Percentiles rank a stretch among this genome's conserved stretches.
These are phyloP conservation scores for Globisporangium spinosum DNA, from an alignment of 352 stramenopile species.

Conservation along the genomic window DNA sequence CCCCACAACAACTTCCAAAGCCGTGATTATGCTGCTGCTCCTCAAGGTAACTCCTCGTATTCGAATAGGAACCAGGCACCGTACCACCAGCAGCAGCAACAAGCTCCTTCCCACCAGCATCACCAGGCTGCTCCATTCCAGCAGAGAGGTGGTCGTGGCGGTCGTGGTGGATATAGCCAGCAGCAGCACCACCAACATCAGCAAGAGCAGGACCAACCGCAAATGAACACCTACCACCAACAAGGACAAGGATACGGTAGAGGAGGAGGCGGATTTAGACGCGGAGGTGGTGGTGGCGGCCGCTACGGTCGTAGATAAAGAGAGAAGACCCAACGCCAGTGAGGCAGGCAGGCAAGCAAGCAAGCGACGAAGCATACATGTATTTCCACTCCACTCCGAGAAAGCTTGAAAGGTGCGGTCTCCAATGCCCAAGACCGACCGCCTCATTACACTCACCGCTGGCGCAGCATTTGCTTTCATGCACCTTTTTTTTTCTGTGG, in stretches of 20 bases:
- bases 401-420: neutral
- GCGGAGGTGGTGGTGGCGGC: constrained; percentile 25
- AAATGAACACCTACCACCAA: constrained; percentile 4
- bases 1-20: constrained; percentile 8
- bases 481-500: neutral
- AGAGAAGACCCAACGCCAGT: neutral
- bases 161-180: constrained; percentile 17
- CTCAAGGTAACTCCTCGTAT: constrained; percentile 15
- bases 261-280: constrained; percentile 17
- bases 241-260: constrained; percentile 24
- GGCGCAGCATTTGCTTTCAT: neutral
- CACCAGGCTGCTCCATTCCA: constrained; percentile 15
- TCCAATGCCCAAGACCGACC: neutral
- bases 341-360: neutral
- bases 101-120: constrained; percentile 10
- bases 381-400: neutral
- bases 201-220: neutral
- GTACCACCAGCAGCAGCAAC: constrained; percentile 20
- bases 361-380: constrained; percentile 5
- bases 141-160: constrained; percentile 18
- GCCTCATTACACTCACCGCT: neutral
- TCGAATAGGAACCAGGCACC: constrained; percentile 18
- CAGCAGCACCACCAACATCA: constrained; percentile 13
- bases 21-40: constrained; percentile 13
- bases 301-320: constrained; percentile 27